Evolutionary conservation across 1,284 basidiomycete genomes (phyloP).

Genomic region (Dichomitus squalens): DNA sequence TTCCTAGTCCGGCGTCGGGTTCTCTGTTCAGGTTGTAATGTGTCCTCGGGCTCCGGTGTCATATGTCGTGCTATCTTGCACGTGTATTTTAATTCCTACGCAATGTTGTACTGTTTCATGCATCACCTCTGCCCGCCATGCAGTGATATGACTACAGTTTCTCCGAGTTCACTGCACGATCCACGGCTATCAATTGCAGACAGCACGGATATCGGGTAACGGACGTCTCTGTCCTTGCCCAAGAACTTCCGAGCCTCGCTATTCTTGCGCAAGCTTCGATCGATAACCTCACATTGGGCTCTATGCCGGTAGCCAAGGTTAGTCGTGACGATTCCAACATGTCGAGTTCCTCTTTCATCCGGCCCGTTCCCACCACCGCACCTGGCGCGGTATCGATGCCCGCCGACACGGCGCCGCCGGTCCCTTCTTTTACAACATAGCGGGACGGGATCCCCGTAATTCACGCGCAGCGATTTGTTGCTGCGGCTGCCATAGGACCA

Average conservation of each 20-base stretch:
- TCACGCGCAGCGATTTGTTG: not conserved
- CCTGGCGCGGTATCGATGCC: conserved; percentile 4
- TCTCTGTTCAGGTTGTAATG: conserved; percentile 5
- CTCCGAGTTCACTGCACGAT: not conserved
- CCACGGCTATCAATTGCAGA: not conserved
- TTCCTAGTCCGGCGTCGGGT: not conserved
- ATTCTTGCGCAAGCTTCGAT: conserved; percentile 4
- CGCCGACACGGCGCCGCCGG: not conserved
- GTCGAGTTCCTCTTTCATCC: not conserved
- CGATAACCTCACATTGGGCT: conserved; percentile 9
- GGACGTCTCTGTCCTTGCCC: too few species aligned
- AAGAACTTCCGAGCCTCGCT: too few species aligned
- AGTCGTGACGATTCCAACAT: not conserved
- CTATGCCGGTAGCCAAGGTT: not conserved
- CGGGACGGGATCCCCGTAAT: not conserved
- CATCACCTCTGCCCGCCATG: not conserved
- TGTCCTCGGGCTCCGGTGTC: not conserved
- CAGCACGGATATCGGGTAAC: not conserved
- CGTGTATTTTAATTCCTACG: not conserved
- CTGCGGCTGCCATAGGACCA: not conserved
- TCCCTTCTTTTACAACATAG: not conserved
- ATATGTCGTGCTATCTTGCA: not conserved
- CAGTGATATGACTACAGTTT: not conserved
- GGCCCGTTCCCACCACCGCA: conserved; percentile 1
- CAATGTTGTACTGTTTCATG: conserved; percentile 1